Evolutionary conservation across 345 rosid species (phyloP).

Genomic region (Orychophragmus violaceus): DNA sequence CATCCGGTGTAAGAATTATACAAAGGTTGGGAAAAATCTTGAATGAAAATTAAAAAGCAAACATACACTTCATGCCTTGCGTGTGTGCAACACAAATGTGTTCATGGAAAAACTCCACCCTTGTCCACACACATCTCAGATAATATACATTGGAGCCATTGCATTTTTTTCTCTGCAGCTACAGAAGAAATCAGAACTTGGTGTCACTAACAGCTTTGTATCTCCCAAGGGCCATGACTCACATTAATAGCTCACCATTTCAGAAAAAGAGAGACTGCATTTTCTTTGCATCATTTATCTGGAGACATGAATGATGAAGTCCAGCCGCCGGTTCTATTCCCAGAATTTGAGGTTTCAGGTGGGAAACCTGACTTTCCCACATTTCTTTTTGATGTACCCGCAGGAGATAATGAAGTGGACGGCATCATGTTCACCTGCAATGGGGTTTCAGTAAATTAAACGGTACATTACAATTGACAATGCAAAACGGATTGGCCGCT

Average conservation of each 20-base stretch:
- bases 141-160: neutral
- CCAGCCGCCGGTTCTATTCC: conserved; percentile 64
- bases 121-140: conserved; percentile 28
- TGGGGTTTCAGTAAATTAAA: neutral
- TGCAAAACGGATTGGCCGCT: too few species aligned
- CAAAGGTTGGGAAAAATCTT: conserved; percentile 14
- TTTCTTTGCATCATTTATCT: conserved; percentile 35
- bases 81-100: conserved; percentile 11
- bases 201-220: conserved; percentile 24
- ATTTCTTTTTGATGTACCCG: conserved; percentile 61
- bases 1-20: conserved; percentile 8
- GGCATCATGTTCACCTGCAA: conserved; percentile 47
- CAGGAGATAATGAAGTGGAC: conserved; percentile 50
- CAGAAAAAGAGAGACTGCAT: neutral
- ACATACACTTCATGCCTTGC: conserved; percentile 26
- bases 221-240: conserved; percentile 21
- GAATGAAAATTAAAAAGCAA: conserved; percentile 21
- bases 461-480: neutral
- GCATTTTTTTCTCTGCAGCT: too few species aligned
- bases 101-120: conserved; percentile 10
- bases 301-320: conserved; percentile 64
- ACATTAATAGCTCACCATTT: too few species aligned
- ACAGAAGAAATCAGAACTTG: conserved; percentile 18
- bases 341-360: conserved; percentile 49
- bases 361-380: conserved; percentile 42